Conservation (phyloP, 768 basidiomycete genomes). For the Naganishia vaughanmartiniae region DNA sequence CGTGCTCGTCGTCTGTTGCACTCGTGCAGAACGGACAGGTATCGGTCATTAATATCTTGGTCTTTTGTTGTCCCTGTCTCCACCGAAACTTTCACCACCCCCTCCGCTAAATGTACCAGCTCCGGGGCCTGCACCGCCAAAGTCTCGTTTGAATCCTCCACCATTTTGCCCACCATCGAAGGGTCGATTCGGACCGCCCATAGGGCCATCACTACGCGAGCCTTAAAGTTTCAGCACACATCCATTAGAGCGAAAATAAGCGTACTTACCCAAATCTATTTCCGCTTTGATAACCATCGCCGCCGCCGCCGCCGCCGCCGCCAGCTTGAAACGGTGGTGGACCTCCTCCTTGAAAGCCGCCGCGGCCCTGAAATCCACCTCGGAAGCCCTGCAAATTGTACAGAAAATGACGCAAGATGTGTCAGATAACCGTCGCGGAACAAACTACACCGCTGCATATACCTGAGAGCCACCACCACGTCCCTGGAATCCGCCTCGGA, state of each 20-base stretch:
- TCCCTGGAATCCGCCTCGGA: constrained; percentile 49
- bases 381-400: constrained; percentile 35
- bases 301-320: constrained; percentile 40
- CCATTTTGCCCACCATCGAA: constrained; percentile 10
- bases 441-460: neutral
- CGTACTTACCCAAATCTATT: constrained; percentile 36
- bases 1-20: neutral
- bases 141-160: constrained; percentile 39
- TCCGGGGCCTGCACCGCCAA: constrained; percentile 33
- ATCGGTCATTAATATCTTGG: constrained; percentile 38
- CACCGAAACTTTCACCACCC: constrained; percentile 25
- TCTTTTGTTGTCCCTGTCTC: constrained; percentile 44
- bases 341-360: constrained; percentile 41
- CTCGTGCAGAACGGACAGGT: neutral
- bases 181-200: constrained; percentile 2
- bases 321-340: constrained; percentile 16
- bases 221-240: neutral
- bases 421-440: neutral
- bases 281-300: constrained; percentile 30
- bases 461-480: too few relatives aligned
- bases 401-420: neutral
- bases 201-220: neutral
- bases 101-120: constrained; percentile 17
- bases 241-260: neutral
- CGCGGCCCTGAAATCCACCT: constrained; percentile 10